phyloP scores from a whole-genome alignment of 225 moss, liverwort and hornwort species.

The Climacium dendroides region DNA sequence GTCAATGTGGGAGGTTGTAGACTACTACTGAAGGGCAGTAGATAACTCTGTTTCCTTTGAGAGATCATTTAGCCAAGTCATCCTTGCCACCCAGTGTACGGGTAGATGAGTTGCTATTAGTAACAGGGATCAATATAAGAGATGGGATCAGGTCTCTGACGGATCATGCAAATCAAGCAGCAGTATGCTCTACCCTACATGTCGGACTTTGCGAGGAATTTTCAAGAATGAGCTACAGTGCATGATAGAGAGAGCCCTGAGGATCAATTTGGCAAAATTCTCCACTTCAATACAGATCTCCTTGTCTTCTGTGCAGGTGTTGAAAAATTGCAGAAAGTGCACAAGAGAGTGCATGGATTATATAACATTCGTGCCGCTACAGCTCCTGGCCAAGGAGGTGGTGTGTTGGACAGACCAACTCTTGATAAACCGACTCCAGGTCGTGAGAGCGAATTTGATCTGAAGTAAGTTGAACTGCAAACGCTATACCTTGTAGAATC shows the following conservation, averaged over 20 bases:
- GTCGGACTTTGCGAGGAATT: not conserved
- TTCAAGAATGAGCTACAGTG: not conserved
- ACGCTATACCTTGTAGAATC: not conserved
- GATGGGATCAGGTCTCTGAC: not conserved
- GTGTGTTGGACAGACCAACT: slow-evolving; percentile 72
- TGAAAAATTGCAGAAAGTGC: slow-evolving; percentile 21
- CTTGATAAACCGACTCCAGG: slow-evolving; percentile 73
- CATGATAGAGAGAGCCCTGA: not conserved
- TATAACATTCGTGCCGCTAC: slow-evolving; percentile 25
- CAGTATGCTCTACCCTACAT: not conserved
- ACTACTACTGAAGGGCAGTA: not conserved
- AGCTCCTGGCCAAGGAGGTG: slow-evolving; percentile 71
- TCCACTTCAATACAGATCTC: not conserved
- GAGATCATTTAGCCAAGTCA: not conserved
- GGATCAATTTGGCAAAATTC: not conserved
- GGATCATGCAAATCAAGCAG: not conserved
- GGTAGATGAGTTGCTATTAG: not conserved
- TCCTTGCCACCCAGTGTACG: not conserved
- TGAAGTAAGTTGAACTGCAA: slow-evolving; percentile 31
- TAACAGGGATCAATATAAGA: not conserved
- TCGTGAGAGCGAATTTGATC: slow-evolving; percentile 81
- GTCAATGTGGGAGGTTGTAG: not conserved
- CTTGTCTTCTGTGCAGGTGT: slow-evolving; percentile 16
- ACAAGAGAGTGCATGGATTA: slow-evolving; percentile 7
- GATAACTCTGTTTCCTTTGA: not conserved